phyloP scores from a whole-genome alignment of 345 rosid species.

The Eutrema yunnanense region DNA sequence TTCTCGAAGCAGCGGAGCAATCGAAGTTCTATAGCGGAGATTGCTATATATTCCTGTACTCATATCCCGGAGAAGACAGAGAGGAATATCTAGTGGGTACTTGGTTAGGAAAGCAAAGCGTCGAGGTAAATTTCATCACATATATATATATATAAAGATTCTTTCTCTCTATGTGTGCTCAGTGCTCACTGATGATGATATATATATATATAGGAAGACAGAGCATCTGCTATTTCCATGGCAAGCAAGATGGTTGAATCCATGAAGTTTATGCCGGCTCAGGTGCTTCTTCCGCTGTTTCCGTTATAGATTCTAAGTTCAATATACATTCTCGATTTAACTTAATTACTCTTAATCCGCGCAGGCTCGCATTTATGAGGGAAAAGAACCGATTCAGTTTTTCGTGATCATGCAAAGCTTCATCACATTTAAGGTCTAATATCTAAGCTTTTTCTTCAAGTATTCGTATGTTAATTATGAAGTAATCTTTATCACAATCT shows the following conservation, averaged over 20 bases:
- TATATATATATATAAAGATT: not conserved
- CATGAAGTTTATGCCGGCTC: constrained; percentile 72
- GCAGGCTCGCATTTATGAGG: constrained; percentile 86
- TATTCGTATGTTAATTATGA: not conserved
- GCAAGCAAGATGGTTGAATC: constrained; percentile 87
- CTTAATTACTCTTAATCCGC: constrained; percentile 9
- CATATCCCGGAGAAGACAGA: constrained; percentile 89
- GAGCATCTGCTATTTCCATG: constrained; percentile 62
- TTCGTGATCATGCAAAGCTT: constrained; percentile 84
- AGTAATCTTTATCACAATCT: not conserved
- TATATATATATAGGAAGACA: constrained; percentile 56
- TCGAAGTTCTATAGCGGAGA: constrained; percentile 85
- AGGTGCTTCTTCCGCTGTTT: constrained; percentile 39
- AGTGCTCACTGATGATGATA: constrained; percentile 1
- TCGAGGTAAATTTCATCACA: constrained; percentile 50
- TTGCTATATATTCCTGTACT: constrained; percentile 81
- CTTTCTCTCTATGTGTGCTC: not conserved
- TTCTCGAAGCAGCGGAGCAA: constrained; percentile 74
- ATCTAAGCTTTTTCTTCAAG: not conserved
- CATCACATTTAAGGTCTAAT: constrained; percentile 72
- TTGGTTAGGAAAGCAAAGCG: constrained; percentile 91
- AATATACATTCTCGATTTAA: not conserved
- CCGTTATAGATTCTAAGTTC: not conserved
- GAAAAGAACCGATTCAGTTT: constrained; percentile 88
- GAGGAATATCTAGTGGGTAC: constrained; percentile 90